Evolutionary conservation across 768 basidiomycete species (phyloP), one percentile per base, ranked within the genome.

Genomic region (Boletus patriciae): DNA sequence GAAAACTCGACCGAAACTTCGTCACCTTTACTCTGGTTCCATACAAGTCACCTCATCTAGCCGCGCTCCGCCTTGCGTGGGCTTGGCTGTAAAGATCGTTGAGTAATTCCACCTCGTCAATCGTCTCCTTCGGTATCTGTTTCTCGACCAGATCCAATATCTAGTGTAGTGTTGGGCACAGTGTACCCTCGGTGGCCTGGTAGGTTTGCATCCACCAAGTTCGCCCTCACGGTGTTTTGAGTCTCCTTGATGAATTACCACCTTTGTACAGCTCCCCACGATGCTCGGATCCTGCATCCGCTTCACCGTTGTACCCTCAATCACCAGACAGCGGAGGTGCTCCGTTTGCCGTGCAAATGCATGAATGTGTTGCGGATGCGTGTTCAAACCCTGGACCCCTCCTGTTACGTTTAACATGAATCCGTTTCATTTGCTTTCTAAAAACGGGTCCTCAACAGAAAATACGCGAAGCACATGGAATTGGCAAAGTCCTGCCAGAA

Each of bases 151-250:
- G 49, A 12, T 57, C 53, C 16, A 50, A 31, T n/a, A n/a, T n/a
- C n/a, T n/a, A 68, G 43, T 0, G 60, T 44, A 11, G 33, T 54
- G 37, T 59, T 63, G 33, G 60, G 59, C 8, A 67, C 67, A 12
- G 67, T 57, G 37, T 67, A 67, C 3, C 60, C 67, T 41, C 57
- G 67, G 37, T 63, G 54, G 9, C 65, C 50, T 4, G 64, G 64
- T 21, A 68, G 44, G 41, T 52, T 46, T 4, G 66, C 62, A 4
- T 56, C 56, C 19, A 46, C 31, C 44, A 68, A 53, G 52, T 59
- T 61, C 25, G 23, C 33, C 46, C 55, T 46, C 7, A 68, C 55
- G 43, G 42, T 63, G 21, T 54, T 40, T 11, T 60, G 47, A 6
- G 66, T 67, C 40, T 63, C 52, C 31, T 58, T 41, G 19, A 68